A percentile compares a stretch with the other conserved stretches of the same genome.
phyloP scores from a whole-genome alignment of 1,284 basidiomycete genomes.

The Leccinum pachyderme region DNA sequence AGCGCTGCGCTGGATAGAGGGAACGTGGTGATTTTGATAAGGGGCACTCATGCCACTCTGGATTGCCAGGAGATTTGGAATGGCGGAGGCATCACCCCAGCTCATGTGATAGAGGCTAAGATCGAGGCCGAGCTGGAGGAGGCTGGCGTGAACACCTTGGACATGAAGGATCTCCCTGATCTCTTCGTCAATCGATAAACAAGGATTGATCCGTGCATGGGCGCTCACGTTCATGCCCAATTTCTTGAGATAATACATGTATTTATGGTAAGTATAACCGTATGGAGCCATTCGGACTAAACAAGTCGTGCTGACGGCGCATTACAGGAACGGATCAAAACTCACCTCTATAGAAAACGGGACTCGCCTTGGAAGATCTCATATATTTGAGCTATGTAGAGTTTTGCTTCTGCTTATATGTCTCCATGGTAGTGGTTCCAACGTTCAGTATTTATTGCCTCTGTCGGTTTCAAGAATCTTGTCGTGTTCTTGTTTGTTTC shows the following conservation, averaged over 20 bases:
- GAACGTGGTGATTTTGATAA: constrained; percentile 62
- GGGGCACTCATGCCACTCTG: constrained; percentile 62
- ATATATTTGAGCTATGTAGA: neutral
- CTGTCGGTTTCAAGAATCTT: neutral
- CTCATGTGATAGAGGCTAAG: constrained; percentile 33
- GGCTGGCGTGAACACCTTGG: constrained; percentile 58
- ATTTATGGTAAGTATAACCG: constrained; percentile 15
- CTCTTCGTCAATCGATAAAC: constrained; percentile 50
- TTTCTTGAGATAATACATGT: neutral
- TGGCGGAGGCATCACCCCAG: constrained; percentile 50
- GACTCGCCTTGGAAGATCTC: neutral
- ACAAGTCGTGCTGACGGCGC: constrained; percentile 3
- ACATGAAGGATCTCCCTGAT: constrained; percentile 58
- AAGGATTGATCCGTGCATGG: neutral
- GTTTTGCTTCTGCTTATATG: constrained; percentile 1
- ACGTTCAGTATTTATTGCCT: neutral
- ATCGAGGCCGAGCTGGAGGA: constrained; percentile 63
- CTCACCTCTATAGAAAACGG: neutral
- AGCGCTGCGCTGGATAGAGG: constrained; percentile 58
- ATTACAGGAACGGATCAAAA: constrained; percentile 2
- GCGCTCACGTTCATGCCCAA: neutral
- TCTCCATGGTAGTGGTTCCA: neutral
- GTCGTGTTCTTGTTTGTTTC: constrained; percentile 10
- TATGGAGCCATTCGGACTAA: neutral
- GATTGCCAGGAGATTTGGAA: constrained; percentile 61